Percentiles rank a stretch among this genome's conserved stretches.
Evolutionary conservation across 176 grass and related monocot species (phyloP).

Genomic region (Raddia distichophylla): DNA sequence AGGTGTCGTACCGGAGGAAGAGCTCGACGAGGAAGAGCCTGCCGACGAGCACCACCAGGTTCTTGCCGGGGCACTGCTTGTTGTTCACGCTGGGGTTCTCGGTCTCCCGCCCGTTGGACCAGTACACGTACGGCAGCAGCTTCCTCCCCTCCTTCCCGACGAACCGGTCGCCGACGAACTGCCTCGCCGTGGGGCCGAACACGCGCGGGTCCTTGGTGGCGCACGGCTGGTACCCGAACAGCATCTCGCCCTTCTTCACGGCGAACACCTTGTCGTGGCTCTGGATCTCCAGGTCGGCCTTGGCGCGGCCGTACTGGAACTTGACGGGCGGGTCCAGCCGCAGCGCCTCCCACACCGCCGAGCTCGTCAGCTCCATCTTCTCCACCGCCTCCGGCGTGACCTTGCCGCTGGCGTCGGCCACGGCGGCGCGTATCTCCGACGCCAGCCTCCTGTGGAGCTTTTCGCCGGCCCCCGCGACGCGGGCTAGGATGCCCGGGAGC

Average conservation of each 20-base stretch:
- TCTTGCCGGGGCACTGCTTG: conserved; percentile 81
- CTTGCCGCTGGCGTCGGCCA: conserved; percentile 47
- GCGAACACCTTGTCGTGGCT: conserved; percentile 59
- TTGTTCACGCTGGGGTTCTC: conserved; percentile 51
- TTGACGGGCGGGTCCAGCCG: conserved; percentile 76
- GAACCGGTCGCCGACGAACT: conserved; percentile 74
- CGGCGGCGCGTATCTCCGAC: conserved; percentile 47
- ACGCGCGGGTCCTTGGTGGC: conserved; percentile 61
- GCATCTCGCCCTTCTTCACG: conserved; percentile 71
- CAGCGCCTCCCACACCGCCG: conserved; percentile 76
- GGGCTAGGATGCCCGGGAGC: conserved; percentile 46
- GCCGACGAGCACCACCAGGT: conserved; percentile 66
- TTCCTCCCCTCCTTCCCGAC: conserved; percentile 60
- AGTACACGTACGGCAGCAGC: conserved; percentile 73
- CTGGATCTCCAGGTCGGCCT: conserved; percentile 57
- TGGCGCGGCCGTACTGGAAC: conserved; percentile 71
- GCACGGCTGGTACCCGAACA: conserved; percentile 73
- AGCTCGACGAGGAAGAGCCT: conserved; percentile 68
- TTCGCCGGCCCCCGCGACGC: conserved; percentile 28
- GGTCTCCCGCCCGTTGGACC: conserved; percentile 72
- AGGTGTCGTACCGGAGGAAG: conserved; percentile 81
- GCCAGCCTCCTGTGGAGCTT: conserved; percentile 53
- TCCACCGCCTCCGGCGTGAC: conserved; percentile 53
- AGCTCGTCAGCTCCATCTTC: conserved; percentile 72
- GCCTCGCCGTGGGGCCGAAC: conserved; percentile 49